Conservation (phyloP, 2,329 filamentous ascomycete species). For the Fusarium napiforme region DNA sequence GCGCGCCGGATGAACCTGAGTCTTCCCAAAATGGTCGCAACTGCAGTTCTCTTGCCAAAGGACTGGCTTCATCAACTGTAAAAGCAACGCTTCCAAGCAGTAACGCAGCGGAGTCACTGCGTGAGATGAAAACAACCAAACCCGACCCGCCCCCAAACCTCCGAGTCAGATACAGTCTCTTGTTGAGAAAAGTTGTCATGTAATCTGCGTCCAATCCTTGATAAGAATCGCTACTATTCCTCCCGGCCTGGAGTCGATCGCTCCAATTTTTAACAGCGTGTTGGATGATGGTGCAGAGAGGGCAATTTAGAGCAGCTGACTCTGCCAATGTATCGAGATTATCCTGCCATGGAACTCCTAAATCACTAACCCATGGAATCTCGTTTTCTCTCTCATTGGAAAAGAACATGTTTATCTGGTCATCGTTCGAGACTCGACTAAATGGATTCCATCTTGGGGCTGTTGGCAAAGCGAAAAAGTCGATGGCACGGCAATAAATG, state of each 20-base stretch:
- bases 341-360: not conserved
- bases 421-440: too few relatives aligned
- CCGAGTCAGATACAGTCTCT: not conserved
- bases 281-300: not conserved
- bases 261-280: fast-evolving
- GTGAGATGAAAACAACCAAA: fast-evolving
- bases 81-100: fast-evolving
- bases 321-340: not conserved
- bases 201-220: too few relatives aligned
- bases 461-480: too few relatives aligned
- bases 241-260: not conserved
- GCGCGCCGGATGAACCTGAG: fast-evolving
- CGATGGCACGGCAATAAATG: too few relatives aligned
- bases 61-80: fast-evolving
- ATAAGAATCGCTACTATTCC: too few relatives aligned
- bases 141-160: not conserved
- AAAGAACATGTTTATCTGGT: too few relatives aligned
- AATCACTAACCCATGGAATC: too few relatives aligned
- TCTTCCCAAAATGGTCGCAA: not conserved
- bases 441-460: too few relatives aligned
- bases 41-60: fast-evolving
- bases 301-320: not conserved
- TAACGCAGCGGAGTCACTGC: fast-evolving
- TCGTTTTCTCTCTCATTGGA: too few relatives aligned
- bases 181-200: too few relatives aligned